These are phyloP conservation scores for Amborella trichopoda DNA, from an alignment of 164 flowering plant genomes.

Conservation along the genomic window DNA sequence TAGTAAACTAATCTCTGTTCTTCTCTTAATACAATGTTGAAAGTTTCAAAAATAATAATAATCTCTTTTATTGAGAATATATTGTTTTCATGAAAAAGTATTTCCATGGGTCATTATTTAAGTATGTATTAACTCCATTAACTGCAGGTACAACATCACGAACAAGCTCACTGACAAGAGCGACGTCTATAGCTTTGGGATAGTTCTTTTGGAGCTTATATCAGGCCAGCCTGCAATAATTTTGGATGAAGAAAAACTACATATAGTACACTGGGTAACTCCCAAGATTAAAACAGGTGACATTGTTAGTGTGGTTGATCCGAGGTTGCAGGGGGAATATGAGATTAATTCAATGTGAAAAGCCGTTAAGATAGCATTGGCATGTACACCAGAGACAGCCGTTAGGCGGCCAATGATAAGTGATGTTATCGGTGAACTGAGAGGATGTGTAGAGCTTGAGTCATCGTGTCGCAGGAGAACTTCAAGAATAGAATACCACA, in stretches of 20 bases:
- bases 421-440: constrained; percentile 19
- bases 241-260: constrained; percentile 4
- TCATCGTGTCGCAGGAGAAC: too few species aligned
- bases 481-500: too few species aligned
- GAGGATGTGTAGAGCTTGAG: background rate
- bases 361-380: constrained; percentile 33
- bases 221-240: constrained; percentile 24
- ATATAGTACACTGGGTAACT: constrained; percentile 25
- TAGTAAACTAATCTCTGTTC: too few species aligned
- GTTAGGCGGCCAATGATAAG: constrained; percentile 31
- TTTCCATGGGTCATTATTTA: too few species aligned
- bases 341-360: constrained; percentile 31
- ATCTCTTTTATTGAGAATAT: too few species aligned
- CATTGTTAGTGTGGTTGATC: constrained; percentile 22
- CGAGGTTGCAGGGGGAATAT: constrained; percentile 19
- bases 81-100: too few species aligned
- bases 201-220: constrained; percentile 36
- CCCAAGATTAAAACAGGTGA: constrained; percentile 24
- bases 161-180: constrained; percentile 33
- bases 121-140: background rate
- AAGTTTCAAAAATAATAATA: too few species aligned
- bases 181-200: constrained; percentile 45
- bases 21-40: too few species aligned
- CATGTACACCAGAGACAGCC: constrained; percentile 20
- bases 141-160: constrained; percentile 18